A percentile compares a stretch with the other conserved stretches of the same genome.
phyloP scores from a whole-genome alignment of 768 basidiomycete species.

The Ephemerocybe angulata region DNA sequence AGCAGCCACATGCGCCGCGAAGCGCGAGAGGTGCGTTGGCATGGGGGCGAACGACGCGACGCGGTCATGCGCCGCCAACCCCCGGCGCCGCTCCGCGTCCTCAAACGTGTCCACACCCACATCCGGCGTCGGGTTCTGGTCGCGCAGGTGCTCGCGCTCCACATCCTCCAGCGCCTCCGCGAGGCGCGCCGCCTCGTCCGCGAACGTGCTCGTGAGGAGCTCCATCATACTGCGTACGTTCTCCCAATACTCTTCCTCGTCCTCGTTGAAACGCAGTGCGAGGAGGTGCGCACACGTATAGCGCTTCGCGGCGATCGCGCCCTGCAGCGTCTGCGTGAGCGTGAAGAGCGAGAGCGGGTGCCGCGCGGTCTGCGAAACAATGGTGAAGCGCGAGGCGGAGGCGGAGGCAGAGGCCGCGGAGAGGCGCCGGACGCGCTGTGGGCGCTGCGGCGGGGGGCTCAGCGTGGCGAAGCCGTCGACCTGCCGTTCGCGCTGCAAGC shows the following conservation, averaged over 20 bases:
- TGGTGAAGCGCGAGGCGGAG: constrained; percentile 60
- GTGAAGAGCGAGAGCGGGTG: constrained; percentile 69
- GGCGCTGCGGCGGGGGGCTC: neutral
- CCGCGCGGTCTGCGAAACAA: constrained; percentile 47
- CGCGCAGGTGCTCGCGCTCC: constrained; percentile 49
- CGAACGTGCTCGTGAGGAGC: constrained; percentile 62
- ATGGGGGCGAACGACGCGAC: constrained; percentile 69
- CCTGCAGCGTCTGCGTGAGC: constrained; percentile 56
- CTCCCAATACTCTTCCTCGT: constrained; percentile 83
- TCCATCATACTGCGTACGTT: constrained; percentile 74
- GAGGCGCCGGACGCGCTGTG: neutral
- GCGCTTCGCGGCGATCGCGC: constrained; percentile 67
- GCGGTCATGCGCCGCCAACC: no score
- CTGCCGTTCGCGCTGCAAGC: constrained; percentile 52
- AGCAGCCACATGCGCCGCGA: constrained; percentile 70
- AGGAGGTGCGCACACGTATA: constrained; percentile 79
- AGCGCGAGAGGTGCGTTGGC: constrained; percentile 63
- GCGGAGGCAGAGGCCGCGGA: constrained; percentile 22
- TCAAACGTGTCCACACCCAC: constrained; percentile 6
- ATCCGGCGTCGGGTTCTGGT: constrained; percentile 45
- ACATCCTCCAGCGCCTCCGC: constrained; percentile 59
- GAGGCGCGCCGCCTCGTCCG: constrained; percentile 61
- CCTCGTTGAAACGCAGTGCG: constrained; percentile 61
- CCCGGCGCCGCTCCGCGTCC: neutral
- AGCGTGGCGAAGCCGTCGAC: constrained; percentile 44